phyloP scores from a whole-genome alignment of 1,284 basidiomycete genomes.

The Vanrija sp. region DNA sequence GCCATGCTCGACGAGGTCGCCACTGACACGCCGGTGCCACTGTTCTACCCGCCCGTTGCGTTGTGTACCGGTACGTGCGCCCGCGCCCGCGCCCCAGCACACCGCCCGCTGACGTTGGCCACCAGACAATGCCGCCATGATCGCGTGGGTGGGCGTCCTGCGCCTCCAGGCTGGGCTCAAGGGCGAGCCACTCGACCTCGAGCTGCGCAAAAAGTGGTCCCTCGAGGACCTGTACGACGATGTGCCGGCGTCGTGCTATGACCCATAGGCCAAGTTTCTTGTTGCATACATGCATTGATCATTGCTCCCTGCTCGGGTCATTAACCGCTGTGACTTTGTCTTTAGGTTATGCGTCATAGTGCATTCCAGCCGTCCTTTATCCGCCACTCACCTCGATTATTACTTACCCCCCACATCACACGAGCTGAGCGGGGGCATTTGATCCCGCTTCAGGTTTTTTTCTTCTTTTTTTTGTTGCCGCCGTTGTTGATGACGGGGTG shows the following conservation, averaged over 20 bases:
- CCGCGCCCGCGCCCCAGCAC: too few species aligned
- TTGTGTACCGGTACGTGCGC: constrained; percentile 70
- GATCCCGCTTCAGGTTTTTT: too few species aligned
- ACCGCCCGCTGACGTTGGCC: background rate
- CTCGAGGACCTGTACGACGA: constrained; percentile 57
- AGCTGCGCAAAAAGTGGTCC: constrained; percentile 46
- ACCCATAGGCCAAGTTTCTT: constrained; percentile 4
- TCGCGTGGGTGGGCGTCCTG: constrained; percentile 81
- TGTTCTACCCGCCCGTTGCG: constrained; percentile 63
- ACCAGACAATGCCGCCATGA: constrained; percentile 91
- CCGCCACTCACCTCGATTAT: too few species aligned
- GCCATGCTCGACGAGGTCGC: constrained; percentile 18
- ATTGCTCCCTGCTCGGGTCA: too few species aligned
- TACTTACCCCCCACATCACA: too few species aligned
- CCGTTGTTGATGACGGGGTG: too few species aligned
- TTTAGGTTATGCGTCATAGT: too few species aligned
- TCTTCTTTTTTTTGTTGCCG: too few species aligned
- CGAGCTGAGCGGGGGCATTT: too few species aligned
- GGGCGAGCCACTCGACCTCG: constrained; percentile 53
- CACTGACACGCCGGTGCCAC: constrained; percentile 3
- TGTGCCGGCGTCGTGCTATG: constrained; percentile 8
- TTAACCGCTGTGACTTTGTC: too few species aligned
- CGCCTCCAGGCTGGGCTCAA: constrained; percentile 62
- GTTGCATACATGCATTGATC: too few species aligned
- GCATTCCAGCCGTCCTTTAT: too few species aligned